Evolutionary conservation across 768 basidiomycete species (phyloP).

Genomic region (Leucocoprinus sp.): DNA sequence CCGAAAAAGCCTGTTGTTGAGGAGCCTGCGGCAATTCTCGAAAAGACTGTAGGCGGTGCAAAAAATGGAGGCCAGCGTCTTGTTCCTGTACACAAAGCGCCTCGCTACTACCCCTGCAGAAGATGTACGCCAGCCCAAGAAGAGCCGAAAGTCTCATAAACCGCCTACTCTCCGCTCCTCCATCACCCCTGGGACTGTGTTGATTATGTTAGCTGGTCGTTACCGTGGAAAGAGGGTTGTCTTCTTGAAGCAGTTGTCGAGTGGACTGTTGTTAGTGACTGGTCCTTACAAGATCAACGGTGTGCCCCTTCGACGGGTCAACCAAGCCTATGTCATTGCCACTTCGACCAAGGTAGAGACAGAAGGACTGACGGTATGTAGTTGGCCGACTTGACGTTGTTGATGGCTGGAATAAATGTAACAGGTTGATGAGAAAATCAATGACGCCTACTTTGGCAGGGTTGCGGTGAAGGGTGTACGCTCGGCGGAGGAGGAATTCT

Average conservation of each 20-base stretch:
- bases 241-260: conserved; percentile 91
- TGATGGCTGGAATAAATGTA: conserved; percentile 1
- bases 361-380: conserved; percentile 59
- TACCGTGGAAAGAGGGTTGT: conserved; percentile 99
- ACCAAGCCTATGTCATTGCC: conserved; percentile 98
- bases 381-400: not conserved
- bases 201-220: conserved; percentile 95
- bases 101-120: conserved; percentile 94
- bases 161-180: conserved; percentile 72
- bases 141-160: conserved; percentile 81
- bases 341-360: conserved; percentile 93
- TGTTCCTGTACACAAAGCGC: conserved; percentile 77
- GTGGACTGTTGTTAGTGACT: conserved; percentile 89
- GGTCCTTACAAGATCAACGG: conserved; percentile 99
- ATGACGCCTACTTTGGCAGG: conserved; percentile 93
- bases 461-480: conserved; percentile 53
- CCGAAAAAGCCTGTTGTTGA: conserved; percentile 54
- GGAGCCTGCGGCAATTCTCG: conserved; percentile 54
- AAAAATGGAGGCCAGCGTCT: conserved; percentile 88
- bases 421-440: conserved; percentile 83
- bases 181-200: conserved; percentile 89
- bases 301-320: conserved; percentile 94
- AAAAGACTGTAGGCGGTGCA: conserved; percentile 79
- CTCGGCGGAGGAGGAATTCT: conserved; percentile 96
- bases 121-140: conserved; percentile 86